phyloP scores from a whole-genome alignment of 257 asterid species.

The Plectranthus barbatus region DNA sequence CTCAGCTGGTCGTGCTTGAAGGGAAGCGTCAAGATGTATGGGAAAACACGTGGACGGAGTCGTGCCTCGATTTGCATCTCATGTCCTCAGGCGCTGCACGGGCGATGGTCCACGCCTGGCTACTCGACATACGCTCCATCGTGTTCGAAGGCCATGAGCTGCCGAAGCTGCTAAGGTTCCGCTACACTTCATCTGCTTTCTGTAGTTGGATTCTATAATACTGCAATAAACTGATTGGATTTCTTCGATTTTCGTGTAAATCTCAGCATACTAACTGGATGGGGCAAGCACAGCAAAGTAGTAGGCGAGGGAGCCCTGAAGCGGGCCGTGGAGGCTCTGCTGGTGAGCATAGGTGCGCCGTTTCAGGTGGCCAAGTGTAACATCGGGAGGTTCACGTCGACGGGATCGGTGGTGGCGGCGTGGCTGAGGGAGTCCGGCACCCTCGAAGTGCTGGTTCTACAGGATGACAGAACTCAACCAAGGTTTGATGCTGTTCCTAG shows the following conservation, averaged over 20 bases:
- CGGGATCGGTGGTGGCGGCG: conserved; percentile 67
- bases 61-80: conserved; percentile 88
- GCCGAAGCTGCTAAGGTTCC: conserved; percentile 60
- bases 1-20: conserved; percentile 84
- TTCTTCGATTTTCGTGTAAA: not conserved
- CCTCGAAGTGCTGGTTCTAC: conserved; percentile 62
- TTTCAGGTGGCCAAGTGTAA: conserved; percentile 69
- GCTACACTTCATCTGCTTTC: not conserved
- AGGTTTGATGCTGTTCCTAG: conserved; percentile 27
- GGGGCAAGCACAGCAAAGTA: conserved; percentile 98
- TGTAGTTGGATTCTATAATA: not conserved
- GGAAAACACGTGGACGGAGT: conserved; percentile 70
- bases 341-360: conserved; percentile 78
- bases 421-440: conserved; percentile 91
- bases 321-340: conserved; percentile 66
- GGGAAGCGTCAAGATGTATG: conserved; percentile 81
- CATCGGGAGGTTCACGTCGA: conserved; percentile 74
- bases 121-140: conserved; percentile 62
- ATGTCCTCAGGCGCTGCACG: conserved; percentile 97
- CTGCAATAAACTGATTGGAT: not conserved
- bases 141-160: conserved; percentile 80
- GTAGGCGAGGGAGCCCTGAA: conserved; percentile 82
- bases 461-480: conserved; percentile 44
- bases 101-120: conserved; percentile 96
- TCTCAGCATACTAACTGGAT: conserved; percentile 85